Conservation (phyloP, 768 basidiomycete genomes). For the Mycena vitilis region DNA sequence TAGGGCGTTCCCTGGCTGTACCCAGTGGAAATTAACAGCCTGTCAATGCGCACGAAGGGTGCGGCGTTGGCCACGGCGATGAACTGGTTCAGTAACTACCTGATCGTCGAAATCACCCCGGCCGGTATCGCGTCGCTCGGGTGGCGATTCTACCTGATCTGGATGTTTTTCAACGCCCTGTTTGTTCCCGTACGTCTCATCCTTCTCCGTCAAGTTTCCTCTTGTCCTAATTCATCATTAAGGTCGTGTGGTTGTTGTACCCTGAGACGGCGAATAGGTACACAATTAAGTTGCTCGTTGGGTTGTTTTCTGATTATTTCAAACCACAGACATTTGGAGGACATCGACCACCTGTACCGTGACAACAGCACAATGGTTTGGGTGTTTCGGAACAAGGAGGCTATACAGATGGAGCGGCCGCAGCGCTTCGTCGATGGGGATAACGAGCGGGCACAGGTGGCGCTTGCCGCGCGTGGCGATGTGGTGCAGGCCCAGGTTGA, state of each 20-base stretch:
- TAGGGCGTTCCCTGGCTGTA: conserved; percentile 64
- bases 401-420: conserved; percentile 55
- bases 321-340: conserved; percentile 54
- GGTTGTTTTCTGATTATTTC: too few species aligned
- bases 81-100: conserved; percentile 66
- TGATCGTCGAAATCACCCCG: conserved; percentile 63
- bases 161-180: conserved; percentile 60
- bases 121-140: conserved; percentile 58
- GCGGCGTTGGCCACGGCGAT: conserved; percentile 61
- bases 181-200: conserved; percentile 56
- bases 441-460: conserved; percentile 38
- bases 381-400: conserved; percentile 57
- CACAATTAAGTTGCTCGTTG: background rate
- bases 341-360: conserved; percentile 60
- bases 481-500: conserved; percentile 11
- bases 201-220: background rate
- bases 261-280: conserved; percentile 59
- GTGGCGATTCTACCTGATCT: conserved; percentile 63
- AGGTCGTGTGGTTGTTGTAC: conserved; percentile 61
- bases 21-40: conserved; percentile 62
- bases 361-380: conserved; percentile 56
- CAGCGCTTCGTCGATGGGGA: conserved; percentile 56
- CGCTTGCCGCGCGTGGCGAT: conserved; percentile 9
- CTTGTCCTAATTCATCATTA: background rate
- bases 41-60: conserved; percentile 63